Evolutionary conservation across 2,329 filamentous ascomycete species (phyloP), one percentile per base, ranked within the genome.

Genomic region (Bipolaris victoriae): DNA sequence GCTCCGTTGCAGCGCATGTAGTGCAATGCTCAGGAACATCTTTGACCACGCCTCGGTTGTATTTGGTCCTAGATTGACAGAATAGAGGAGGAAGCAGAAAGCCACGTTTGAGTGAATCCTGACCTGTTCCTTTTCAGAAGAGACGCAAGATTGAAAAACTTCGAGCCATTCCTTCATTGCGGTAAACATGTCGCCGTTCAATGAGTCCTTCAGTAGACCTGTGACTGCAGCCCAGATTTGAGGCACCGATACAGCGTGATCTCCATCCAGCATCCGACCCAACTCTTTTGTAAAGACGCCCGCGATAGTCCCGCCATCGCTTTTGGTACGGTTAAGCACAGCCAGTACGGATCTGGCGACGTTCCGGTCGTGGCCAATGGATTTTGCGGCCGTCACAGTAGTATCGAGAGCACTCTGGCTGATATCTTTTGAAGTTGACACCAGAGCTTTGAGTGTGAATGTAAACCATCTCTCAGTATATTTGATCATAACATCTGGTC

Each of bases 141-240:
- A 96, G 76, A 98, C 92, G 69, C 91, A 95, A 60, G 83, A 83
- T 67, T 97, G 90, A 16, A 96, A 88, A 9, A 97, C 83, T 31
- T 84, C 83, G 7, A 97, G 81, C 90, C 92, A 97, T 5, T 84
- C 82, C 26, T 82, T 84, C 61, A 92, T 87, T 68, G 90, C 86
- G 31, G 88, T 82, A 90, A 94, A 98, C 36, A 79, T 75, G 24
- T 84, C 78, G 72, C 88, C 63, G 80, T 86, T 69, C 80, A 82
- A 63, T 74, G 87, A 76, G 60, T 77, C 81, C 51, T 90, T 87
- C 46, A 97, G 80, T 53, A 97, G 86, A 1, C 97, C 82, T 6
- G 94, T 86, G 2, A 96, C 81, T 35, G 92, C 85, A 57, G 90
- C 90, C 94, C 94, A 98, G 20, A 98, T 91, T 63, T 92, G 90